Base-by-base conservation (phyloP, 2,329 filamentous ascomycete genomes). In the Lojkania enalia region DNA sequence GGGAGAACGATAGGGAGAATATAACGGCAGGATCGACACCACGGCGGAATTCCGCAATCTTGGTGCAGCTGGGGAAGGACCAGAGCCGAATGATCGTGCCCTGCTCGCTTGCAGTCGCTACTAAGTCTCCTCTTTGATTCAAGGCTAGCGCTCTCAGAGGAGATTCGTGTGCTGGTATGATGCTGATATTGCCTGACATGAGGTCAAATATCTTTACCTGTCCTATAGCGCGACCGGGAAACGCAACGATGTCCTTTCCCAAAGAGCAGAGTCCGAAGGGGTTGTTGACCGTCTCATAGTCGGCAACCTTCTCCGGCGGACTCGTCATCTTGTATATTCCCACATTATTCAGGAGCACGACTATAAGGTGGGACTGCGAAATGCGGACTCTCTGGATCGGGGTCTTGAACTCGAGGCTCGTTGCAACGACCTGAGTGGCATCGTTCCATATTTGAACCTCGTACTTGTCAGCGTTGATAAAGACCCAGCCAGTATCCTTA, bases 381-480 rank as follows among this genome's bases (percentile, higher is more conserved):
- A 97, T 75, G 55, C 88, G 85, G 20, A 96, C 83, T 29, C 90
- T 87, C 13, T 90, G 82, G 18, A 97, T 83, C 1, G 87, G 83
- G 15, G 88, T 90, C 46, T 88, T 81, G 49, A 91, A 86, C 44
- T 92, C 86, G 58, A 97, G 76, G 3, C 78, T 87, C 51, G 91
- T 86, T 12, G 88, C 78, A 5, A 86, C 83, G 54, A 85, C 87
- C 50, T 86, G 83, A 55, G 87, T 88, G 49, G 83, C 79, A 60
- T 95, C 90, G 68, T 99, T 91, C 91, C 91, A 97, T 58, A 97
- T 88, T 54, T 95, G 84, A 37, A 91, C 80, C 82, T 86, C 45
- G 18, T 55, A 44, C 58, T 41, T 44, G 59, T 67, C 61, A 66
- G 50, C 59, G 51, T 44, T 42, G 51, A 64, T 38, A 9, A 59